Conservation (phyloP, 768 basidiomycete species). For the Leccinellum albellum region DNA sequence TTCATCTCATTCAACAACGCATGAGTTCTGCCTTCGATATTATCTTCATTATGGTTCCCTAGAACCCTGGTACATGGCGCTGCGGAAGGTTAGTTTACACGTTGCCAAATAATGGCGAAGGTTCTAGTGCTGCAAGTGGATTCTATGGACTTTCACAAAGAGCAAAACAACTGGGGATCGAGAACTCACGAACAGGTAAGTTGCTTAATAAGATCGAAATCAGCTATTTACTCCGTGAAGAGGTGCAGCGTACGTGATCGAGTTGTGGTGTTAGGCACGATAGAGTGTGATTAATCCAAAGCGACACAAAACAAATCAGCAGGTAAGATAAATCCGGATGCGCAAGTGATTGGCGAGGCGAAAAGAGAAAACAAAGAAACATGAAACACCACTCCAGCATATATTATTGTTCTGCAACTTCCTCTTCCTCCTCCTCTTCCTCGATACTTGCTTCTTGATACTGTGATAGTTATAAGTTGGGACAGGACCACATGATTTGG, state of each 20-base stretch:
- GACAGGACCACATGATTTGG: not conserved
- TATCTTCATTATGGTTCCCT: not conserved
- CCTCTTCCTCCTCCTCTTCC: constrained; percentile 40
- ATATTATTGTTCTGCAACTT: constrained; percentile 30
- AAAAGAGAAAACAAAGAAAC: constrained; percentile 1
- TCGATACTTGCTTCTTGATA: constrained; percentile 56
- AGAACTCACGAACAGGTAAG: not conserved
- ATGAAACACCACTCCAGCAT: not conserved
- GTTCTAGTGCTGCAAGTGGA: not conserved
- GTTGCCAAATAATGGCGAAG: not conserved
- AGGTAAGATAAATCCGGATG: constrained; percentile 14
- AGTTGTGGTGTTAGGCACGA: not conserved
- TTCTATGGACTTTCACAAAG: not conserved
- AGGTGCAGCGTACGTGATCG: not conserved
- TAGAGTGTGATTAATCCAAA: constrained; percentile 8
- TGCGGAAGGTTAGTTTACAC: not conserved
- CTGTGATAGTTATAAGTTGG: constrained; percentile 27
- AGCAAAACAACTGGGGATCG: not conserved
- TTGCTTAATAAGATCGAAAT: not conserved
- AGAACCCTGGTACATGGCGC: not conserved
- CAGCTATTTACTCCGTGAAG: not conserved
- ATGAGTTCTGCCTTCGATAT: not conserved
- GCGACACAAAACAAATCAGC: constrained; percentile 17
- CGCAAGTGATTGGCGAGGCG: not conserved
- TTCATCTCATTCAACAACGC: not conserved